Evolutionary conservation across 192 early-diverging fungal species (phyloP), one percentile per base, ranked within the genome.

Genomic region (Coemansia sp.): DNA sequence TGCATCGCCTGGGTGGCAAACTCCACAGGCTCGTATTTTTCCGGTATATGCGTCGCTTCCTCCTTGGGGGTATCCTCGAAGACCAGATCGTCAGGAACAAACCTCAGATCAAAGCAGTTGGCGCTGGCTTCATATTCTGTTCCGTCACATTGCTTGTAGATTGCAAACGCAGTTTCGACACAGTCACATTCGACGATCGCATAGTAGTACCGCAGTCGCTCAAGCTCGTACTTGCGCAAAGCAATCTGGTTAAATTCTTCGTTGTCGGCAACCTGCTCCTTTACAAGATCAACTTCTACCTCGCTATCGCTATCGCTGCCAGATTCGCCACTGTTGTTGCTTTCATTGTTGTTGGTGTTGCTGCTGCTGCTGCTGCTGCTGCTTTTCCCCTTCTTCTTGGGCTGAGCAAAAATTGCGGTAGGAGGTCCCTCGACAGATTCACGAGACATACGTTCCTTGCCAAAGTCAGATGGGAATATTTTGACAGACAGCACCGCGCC

Each of bases 71-170:
- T 61, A 56, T 92, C 89, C 9, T 87, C 86, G 83, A 98, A 98
- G 17, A 53, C 66, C 88, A 92, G 91, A 9, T 85, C 93, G 61
- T 93, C 90, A 15, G 96, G 94, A 50, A 98, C 85, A 82, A 87
- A 98, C 19, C 94, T 84, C 63, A 98, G 67, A 71, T 98, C 94
- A 62, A 98, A 92, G 56, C 93, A 89, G 77, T 95, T 97, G 38
- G 92, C 86, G 27, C 85, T 89, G 34, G 81, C 81, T 67, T 98
- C 96, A 57, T 87, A 96, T 73, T 98, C 96, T 14, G 89, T 80
- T 9, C 93, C 93, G 70, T 98, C 96, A 64, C 94, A 96, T 39
- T 83, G 71, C 15, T 83, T 64, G 55, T 87, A 91, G 39, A 98
- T 91, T 6, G 84, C 76, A 55, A 80, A 75, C 21, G 96, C 93